Evolutionary conservation across 345 rosid genomes (phyloP), one percentile per base, ranked within the genome.

Genomic region (Populus nigra): DNA sequence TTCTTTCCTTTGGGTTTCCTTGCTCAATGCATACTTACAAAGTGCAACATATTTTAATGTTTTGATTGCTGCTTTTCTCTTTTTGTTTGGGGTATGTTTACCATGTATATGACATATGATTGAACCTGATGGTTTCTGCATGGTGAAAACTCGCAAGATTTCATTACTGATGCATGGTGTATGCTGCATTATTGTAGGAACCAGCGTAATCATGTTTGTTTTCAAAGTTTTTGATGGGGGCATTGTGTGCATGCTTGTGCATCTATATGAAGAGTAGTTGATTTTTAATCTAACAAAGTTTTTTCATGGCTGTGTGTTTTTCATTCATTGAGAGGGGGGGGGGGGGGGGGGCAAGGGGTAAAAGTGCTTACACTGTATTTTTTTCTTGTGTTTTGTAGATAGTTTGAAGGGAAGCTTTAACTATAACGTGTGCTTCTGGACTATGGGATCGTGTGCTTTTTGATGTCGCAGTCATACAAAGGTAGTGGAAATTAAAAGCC

Each of bases 381-480:
- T 57, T 53, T 20, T 33, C 15, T 61, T 49, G 36, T 72, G 29
- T 59, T 59, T n/a, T 59, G 41, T 55, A 49, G 76, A 7, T 66
- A 66, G 25, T 73, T 78, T 39, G 35, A 57, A 73, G 81, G 72
- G 33, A 55, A 8, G 8, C 17, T 27, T 27, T 68, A 35, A 16
- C 68, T 39, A 27, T 73, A 36, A 68, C 77, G 5, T 27, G 41
- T 25, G 25, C 66, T 49, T 7, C 66, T 74, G 55, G 70, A 38
- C 59, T 23, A 74, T 79, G 82, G 71, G 53, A 69, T 47, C 65
- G 2, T 65, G 20, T 69, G 31, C 72, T 69, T 70, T 62, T 74
- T 79, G 82, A 79, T 74, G 82, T 79, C 75, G 67, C 43, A 69
- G 13, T 36, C 78, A 18, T 69, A 49, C 49, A 63, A 74, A 75